These are phyloP conservation scores for Solanum ossicruentum DNA, from an alignment of 257 asterid species.

Conservation along the genomic window DNA sequence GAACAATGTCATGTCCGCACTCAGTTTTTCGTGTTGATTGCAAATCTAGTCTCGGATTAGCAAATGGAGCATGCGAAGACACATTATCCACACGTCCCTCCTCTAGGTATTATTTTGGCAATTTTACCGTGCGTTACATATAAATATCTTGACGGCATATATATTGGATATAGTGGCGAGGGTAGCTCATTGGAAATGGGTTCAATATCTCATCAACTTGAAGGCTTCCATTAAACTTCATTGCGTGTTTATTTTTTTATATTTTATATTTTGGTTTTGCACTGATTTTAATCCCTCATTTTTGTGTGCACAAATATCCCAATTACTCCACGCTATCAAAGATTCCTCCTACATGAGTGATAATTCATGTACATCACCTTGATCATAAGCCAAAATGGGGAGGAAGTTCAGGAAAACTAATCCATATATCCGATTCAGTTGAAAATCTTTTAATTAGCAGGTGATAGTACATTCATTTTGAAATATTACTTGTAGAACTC, in stretches of 20 bases:
- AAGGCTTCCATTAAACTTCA: not conserved
- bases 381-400: conserved; percentile 32
- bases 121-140: too few species aligned
- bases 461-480: conserved; percentile 3
- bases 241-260: not conserved
- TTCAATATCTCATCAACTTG: not conserved
- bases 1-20: too few species aligned
- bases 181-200: not conserved
- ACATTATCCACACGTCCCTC: too few species aligned
- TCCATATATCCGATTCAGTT: conserved; percentile 69
- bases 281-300: not conserved
- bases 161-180: not conserved
- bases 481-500: not conserved
- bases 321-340: conserved; percentile 7
- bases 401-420: conserved; percentile 50
- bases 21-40: too few species aligned
- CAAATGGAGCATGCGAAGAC: too few species aligned
- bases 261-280: not conserved
- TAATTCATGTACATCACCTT: conserved; percentile 81
- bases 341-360: conserved; percentile 38
- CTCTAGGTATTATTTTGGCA: too few species aligned
- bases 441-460: conserved; percentile 65
- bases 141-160: not conserved
- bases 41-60: too few species aligned
- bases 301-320: conserved; percentile 22